Evolutionary conservation across 1,284 basidiomycete species (phyloP).

Genomic region (Omphalotus olearius): DNA sequence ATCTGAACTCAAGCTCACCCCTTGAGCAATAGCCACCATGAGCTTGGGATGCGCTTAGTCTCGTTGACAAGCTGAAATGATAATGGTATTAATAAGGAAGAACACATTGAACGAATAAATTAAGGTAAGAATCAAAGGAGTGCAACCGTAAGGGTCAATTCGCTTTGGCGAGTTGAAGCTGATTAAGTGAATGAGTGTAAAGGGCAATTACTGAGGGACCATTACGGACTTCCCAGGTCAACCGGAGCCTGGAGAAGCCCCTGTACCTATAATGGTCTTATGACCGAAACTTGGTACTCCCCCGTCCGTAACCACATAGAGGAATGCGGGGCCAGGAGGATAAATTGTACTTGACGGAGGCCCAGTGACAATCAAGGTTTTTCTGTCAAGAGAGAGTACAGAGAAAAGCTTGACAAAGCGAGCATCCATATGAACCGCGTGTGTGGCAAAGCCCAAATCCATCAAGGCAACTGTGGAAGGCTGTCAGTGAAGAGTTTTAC

Average conservation of each 20-base stretch:
- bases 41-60: too few relatives aligned
- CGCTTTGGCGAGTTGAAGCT: too few relatives aligned
- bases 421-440: slow-evolving; percentile 45
- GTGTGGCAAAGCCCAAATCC: slow-evolving; percentile 50
- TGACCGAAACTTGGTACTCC: slow-evolving; percentile 20
- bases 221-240: too few relatives aligned
- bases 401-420: slow-evolving; percentile 41
- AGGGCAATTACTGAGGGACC: too few relatives aligned
- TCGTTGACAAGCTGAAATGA: too few relatives aligned
- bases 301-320: slow-evolving; percentile 49
- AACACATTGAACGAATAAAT: too few relatives aligned
- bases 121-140: too few relatives aligned
- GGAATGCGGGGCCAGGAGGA: slow-evolving; percentile 51
- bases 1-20: too few relatives aligned
- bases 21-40: too few relatives aligned
- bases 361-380: slow-evolving; percentile 33
- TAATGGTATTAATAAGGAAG: too few relatives aligned
- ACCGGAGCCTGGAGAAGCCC: slow-evolving; percentile 14
- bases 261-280: slow-evolving; percentile 17
- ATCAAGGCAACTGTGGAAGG: slow-evolving; percentile 33
- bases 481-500: slow-evolving; percentile 12
- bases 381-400: slow-evolving; percentile 23
- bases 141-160: too few relatives aligned
- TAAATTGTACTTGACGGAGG: slow-evolving; percentile 41
- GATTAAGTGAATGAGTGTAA: too few relatives aligned